Evolutionary conservation across 371 early-diverging fungal genomes (phyloP).

Genomic region (Nematocida sp.): DNA sequence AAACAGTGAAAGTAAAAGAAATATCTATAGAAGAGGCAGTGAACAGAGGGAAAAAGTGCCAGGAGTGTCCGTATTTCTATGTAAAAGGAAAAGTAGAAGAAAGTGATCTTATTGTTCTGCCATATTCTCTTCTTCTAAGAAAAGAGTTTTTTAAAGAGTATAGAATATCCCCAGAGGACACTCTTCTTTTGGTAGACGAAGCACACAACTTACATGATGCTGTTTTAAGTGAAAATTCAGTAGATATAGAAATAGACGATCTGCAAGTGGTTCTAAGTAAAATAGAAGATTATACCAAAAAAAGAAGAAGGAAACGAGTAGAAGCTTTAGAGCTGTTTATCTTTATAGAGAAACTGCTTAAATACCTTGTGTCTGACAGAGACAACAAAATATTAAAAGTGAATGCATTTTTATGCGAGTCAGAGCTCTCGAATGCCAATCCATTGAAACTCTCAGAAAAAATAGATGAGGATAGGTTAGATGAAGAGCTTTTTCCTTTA

Average conservation of each 20-base stretch:
- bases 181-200: conserved; percentile 67
- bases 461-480: conserved; percentile 20
- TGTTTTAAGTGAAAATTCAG: conserved; percentile 62
- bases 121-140: conserved; percentile 64
- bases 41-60: conserved; percentile 32
- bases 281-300: conserved; percentile 4
- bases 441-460: conserved; percentile 61
- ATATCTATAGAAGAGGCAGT: conserved; percentile 63
- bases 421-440: conserved; percentile 58
- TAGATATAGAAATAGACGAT: conserved; percentile 17
- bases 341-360: conserved; percentile 26
- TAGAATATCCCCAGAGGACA: conserved; percentile 56
- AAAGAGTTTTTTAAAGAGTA: conserved; percentile 57
- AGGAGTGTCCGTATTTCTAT: conserved; percentile 66
- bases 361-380: conserved; percentile 6
- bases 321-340: conserved; percentile 27
- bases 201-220: conserved; percentile 67
- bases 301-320: conserved; percentile 12
- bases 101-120: conserved; percentile 63
- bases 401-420: conserved; percentile 57
- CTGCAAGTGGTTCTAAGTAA: neutral
- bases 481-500: conserved; percentile 12
- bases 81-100: conserved; percentile 44
- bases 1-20: conserved; percentile 1
- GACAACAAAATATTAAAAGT: conserved; percentile 47